phyloP scores from a whole-genome alignment of 108 stramenopile genomes.

The Licmophora abbreviata region DNA sequence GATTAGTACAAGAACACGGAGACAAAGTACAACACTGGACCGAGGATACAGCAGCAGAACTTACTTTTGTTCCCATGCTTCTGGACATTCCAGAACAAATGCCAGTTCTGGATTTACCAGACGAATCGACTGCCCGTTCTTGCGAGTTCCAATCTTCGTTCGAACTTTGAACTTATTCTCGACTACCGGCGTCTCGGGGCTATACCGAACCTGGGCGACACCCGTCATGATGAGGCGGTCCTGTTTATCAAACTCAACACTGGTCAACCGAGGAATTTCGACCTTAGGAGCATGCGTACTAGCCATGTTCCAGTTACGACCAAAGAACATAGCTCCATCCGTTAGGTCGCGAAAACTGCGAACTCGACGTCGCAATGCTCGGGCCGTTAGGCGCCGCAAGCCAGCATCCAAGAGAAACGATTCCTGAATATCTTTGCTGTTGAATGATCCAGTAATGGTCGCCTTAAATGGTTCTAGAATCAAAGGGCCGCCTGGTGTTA shows the following conservation, averaged over 20 bases:
- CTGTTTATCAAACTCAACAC: slow-evolving; percentile 67
- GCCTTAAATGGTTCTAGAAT: slow-evolving; percentile 77
- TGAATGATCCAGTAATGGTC: slow-evolving; percentile 73
- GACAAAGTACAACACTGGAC: not conserved
- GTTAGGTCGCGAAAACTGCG: slow-evolving; percentile 67
- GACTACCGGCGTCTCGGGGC: slow-evolving; percentile 48
- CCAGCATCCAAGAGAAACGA: slow-evolving; percentile 67
- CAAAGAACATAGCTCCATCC: slow-evolving; percentile 82
- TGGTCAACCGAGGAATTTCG: slow-evolving; percentile 62
- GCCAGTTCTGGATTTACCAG: slow-evolving; percentile 72
- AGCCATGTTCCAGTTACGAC: slow-evolving; percentile 64
- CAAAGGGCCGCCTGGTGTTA: slow-evolving; percentile 79
- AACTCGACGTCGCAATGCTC: slow-evolving; percentile 59
- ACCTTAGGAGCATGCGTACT: slow-evolving; percentile 60
- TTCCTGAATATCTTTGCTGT: slow-evolving; percentile 68
- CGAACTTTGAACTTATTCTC: slow-evolving; percentile 80
- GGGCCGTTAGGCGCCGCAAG: slow-evolving; percentile 61
- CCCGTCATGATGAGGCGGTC: slow-evolving; percentile 79
- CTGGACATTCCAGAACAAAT: slow-evolving; percentile 73
- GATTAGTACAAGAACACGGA: slow-evolving; percentile 7
- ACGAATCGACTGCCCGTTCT: slow-evolving; percentile 60
- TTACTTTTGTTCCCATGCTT: slow-evolving; percentile 56
- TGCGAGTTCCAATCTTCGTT: slow-evolving; percentile 72
- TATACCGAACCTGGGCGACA: slow-evolving; percentile 52
- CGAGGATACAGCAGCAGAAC: slow-evolving; percentile 9